Base-by-base conservation (phyloP, 345 rosid genomes). In the Boechera retrofracta region DNA sequence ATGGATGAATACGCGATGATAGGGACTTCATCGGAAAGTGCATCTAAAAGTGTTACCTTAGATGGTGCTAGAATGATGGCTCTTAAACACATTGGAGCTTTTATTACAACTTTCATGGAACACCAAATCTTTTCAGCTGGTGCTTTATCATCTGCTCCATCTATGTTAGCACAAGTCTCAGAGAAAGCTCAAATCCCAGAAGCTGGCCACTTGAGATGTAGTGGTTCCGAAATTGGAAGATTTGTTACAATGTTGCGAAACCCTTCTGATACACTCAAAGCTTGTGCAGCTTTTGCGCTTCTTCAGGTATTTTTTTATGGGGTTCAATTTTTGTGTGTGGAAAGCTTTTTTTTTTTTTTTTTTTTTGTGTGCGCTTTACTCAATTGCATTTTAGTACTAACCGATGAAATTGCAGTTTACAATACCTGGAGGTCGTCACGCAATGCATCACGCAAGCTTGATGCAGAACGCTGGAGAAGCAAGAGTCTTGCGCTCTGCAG, bases 161-260 rank as follows among this genome's bases (percentile, higher is more conserved):
- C 91, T 71, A 84, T 91, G 72, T 80, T 90, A 81, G 79, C 86
- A 26, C 89, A 90, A 81, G 89, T 87, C 38, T 76, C 89, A 21
- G 93, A 91, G 80, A 87, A 80, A 78, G 91, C 91, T 79, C 96
- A 86, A n/a, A 91, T 94, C 77, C 91, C 77, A 75, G 96, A 91
- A 87, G 96, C 96, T 36, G 97, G 93, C 57, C 89, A 87, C 78
- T 85, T 94, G 66, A 85, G 93, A 89, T 91, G 97, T 70, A 89
- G 91, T 76, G 90, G 89, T 69, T 85, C 91, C 44, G 95, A 89
- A 81, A 88, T 91, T 31, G 89, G 88, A 81, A 89, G 97, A 83
- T 89, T 91, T 65, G 80, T 91, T 38, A 13, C 82, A 58, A 91
- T 91, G 95, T 79, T 91, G 59, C 85, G 87, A 10, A 91, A 88